Evolutionary conservation across 306 rosid genomes (phyloP), one percentile per base, ranked within the genome.

Genomic region (Malus domestica): DNA sequence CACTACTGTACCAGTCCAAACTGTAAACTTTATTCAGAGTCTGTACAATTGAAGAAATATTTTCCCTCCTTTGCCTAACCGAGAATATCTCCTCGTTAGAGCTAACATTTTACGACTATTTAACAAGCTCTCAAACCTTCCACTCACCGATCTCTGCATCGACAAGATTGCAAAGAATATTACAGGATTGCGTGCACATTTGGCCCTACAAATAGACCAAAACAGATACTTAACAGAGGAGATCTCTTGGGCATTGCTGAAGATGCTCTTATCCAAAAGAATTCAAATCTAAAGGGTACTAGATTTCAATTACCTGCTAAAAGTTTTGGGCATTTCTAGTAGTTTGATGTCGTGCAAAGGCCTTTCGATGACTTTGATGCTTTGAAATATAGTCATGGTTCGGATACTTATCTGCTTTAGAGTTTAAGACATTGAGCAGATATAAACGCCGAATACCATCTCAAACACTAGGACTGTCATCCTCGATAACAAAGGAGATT

Each of bases 121-220:
- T 66, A 92, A 70, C 68, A 95, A 87, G 83, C 97, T 95, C 83
- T 95, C 99, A 20, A 95, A 92, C 97, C 97, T 89, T 71, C 99
- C 99, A 78, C 99, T 92, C 71, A 97, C 97, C 1, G 97, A 95
- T 85, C 97, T 88, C 85, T 92, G 99, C 92, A 89, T 90, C 32
- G 97, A 92, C 76, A 95, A 79, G 68, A 95, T 88, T 51, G 88
- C 92, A 77, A 92, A 95, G 80, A 89, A 90, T 64, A 80, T 79
- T 70, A 95, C 97, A 80, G 99, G 93, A 90, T 92, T 92, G 10
- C 40, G 72, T 42, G 82, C 87, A 86, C 99, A 92, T 80, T 90
- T 96, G 27, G 84, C 91, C 91, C 99, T 92, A 78, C 19, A 60
- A 86, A 76, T 62, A 51, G 72, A 76, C 46, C 67, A 79, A 70